phyloP scores from a whole-genome alignment of 2,329 filamentous ascomycete genomes.

The Pseudogymnoascus pannorum region DNA sequence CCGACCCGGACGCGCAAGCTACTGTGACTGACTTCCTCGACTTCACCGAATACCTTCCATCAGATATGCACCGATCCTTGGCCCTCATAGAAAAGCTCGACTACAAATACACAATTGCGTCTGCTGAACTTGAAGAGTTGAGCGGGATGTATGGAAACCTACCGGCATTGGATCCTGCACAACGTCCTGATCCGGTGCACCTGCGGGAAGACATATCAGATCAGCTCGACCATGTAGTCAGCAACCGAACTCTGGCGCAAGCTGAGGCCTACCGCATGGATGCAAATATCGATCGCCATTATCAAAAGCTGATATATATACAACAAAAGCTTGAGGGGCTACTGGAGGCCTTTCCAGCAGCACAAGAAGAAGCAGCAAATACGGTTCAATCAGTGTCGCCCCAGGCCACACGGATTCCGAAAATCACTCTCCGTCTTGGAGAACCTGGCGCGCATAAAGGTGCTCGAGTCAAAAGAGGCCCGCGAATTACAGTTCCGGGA shows the following conservation, averaged over 20 bases:
- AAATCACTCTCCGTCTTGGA: slow-evolving; percentile 39
- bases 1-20: slow-evolving; percentile 60
- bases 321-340: slow-evolving; percentile 52
- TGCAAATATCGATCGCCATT: slow-evolving; percentile 56
- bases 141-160: slow-evolving; percentile 51
- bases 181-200: slow-evolving; percentile 41
- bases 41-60: slow-evolving; percentile 61
- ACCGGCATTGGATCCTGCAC: slow-evolving; percentile 40
- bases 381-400: slow-evolving; percentile 43
- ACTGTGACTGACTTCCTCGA: slow-evolving; percentile 65
- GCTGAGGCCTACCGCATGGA: slow-evolving; percentile 57
- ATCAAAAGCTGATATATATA: slow-evolving; percentile 51
- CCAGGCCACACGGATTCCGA: slow-evolving; percentile 41
- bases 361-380: slow-evolving; percentile 41
- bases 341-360: slow-evolving; percentile 51
- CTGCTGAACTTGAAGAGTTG: slow-evolving; percentile 47
- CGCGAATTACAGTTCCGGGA: slow-evolving; percentile 57
- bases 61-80: slow-evolving; percentile 58
- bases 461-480: slow-evolving; percentile 32
- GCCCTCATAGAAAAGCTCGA: slow-evolving; percentile 60
- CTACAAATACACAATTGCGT: slow-evolving; percentile 48
- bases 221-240: slow-evolving; percentile 46
- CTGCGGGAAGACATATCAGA: slow-evolving; percentile 55
- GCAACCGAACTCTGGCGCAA: slow-evolving; percentile 50
- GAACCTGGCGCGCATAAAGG: slow-evolving; percentile 22